These are phyloP conservation scores for Dacryopinax primogenitus DNA, from an alignment of 768 basidiomycete genomes.

Conservation along the genomic window DNA sequence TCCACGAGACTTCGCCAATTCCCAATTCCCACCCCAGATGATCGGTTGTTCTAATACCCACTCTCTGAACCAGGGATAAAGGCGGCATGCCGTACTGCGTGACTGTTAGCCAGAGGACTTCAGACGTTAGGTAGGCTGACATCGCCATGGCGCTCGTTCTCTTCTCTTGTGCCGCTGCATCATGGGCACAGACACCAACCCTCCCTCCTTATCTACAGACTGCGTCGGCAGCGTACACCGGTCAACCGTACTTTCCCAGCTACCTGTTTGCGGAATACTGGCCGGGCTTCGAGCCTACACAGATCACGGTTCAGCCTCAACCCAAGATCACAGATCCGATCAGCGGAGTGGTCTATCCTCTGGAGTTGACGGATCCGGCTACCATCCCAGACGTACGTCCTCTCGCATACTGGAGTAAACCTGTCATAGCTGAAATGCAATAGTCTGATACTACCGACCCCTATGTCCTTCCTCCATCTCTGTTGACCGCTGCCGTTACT, in stretches of 20 bases:
- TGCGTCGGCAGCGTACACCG: conserved; percentile 10
- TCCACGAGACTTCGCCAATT: no score
- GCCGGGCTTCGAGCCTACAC: conserved; percentile 14
- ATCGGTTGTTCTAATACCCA: no score
- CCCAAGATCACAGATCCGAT: conserved; percentile 15
- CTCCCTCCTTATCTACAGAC: not conserved
- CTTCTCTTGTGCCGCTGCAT: not conserved
- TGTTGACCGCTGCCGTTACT: conserved; percentile 36
- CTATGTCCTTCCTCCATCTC: conserved; percentile 18
- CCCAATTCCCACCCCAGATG: no score
- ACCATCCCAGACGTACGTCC: conserved; percentile 34
- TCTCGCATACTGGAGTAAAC: not conserved
- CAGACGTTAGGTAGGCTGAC: not conserved
- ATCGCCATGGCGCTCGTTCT: not conserved
- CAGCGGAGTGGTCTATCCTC: conserved; percentile 36
- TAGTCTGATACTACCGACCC: not conserved
- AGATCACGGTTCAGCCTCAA: conserved; percentile 15
- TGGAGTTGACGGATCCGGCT: conserved; percentile 48
- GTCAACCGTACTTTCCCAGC: conserved; percentile 3
- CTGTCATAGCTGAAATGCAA: not conserved
- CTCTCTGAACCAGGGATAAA: no score
- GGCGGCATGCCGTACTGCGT: not conserved
- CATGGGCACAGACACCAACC: not conserved
- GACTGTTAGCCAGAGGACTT: not conserved
- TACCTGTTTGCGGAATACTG: conserved; percentile 13